A percentile compares a stretch with the other conserved stretches of the same genome.
These are phyloP conservation scores for Suhomyces prunicola DNA, from an alignment of 805 yeast species.

Conservation along the genomic window DNA sequence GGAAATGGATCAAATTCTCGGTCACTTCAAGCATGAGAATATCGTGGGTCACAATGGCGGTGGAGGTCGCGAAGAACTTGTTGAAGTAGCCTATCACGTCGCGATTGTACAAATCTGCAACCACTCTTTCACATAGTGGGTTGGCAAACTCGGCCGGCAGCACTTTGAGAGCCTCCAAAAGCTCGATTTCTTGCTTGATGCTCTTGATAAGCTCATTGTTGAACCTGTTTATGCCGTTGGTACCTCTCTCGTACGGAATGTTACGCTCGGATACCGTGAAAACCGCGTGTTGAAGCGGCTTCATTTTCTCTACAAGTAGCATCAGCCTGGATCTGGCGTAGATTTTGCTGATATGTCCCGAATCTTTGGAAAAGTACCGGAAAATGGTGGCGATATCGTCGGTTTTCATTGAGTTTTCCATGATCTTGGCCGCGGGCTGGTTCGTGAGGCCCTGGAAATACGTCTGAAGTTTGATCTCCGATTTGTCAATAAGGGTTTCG, in stretches of 20 bases:
- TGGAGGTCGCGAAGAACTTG: constrained; percentile 11
- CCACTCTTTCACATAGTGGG: constrained; percentile 7
- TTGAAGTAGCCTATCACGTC: constrained; percentile 13
- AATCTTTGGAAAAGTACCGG: constrained; percentile 9
- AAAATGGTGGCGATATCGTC: constrained; percentile 10
- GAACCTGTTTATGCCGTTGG: constrained; percentile 55
- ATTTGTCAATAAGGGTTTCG: constrained; percentile 50
- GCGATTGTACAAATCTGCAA: constrained; percentile 10
- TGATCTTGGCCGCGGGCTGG: constrained; percentile 31
- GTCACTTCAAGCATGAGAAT: constrained; percentile 40
- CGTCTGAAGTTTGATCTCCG: constrained; percentile 52
- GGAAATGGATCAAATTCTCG: constrained; percentile 36
- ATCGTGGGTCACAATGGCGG: constrained; percentile 21
- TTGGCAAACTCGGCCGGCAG: constrained; percentile 6
- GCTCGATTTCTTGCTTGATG: constrained; percentile 48
- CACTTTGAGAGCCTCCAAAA: constrained; percentile 34
- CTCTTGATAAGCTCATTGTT: constrained; percentile 49
- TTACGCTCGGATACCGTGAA: constrained; percentile 34
- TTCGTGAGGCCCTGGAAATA: constrained; percentile 38
- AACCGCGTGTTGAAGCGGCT: constrained; percentile 45
- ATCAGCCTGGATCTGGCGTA: constrained; percentile 21
- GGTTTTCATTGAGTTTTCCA: constrained; percentile 37
- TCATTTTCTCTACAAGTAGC: constrained; percentile 42
- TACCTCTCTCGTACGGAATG: constrained; percentile 58
- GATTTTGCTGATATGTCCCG: constrained; percentile 7